These are phyloP conservation scores for Nitzschia sp. DNA, from an alignment of 108 stramenopile species.

Conservation along the genomic window DNA sequence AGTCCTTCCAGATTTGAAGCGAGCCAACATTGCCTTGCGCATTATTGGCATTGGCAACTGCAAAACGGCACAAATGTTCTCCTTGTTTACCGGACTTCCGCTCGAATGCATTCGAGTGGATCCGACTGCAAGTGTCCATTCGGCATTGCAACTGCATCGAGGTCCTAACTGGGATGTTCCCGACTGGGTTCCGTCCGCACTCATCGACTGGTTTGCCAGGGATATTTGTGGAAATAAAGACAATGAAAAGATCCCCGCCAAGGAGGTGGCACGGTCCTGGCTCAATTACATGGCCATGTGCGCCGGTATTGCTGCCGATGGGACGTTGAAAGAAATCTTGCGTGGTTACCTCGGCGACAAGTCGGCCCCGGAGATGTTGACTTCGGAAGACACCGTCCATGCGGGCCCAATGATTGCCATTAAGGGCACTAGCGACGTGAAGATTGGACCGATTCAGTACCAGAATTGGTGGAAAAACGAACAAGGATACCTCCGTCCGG, in stretches of 20 bases:
- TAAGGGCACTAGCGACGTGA: constrained; percentile 30
- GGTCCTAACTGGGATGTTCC: constrained; percentile 64
- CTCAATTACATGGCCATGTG: constrained; percentile 83
- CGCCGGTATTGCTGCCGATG: constrained; percentile 69
- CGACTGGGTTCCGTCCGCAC: constrained; percentile 20
- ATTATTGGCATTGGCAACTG: constrained; percentile 49
- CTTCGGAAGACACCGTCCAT: constrained; percentile 47
- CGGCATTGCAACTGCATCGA: constrained; percentile 30
- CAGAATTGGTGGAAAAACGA: constrained; percentile 46
- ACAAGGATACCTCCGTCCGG: constrained; percentile 67
- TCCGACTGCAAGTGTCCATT: constrained; percentile 42
- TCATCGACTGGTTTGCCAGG: constrained; percentile 33
- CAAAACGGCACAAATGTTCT: constrained; percentile 42
- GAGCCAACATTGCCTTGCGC: constrained; percentile 33
- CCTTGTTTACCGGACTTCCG: constrained; percentile 38
- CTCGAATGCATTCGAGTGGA: constrained; percentile 39
- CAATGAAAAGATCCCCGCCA: constrained; percentile 8
- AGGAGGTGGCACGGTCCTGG: constrained; percentile 52
- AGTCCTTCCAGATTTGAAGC: constrained; percentile 32
- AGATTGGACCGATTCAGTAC: constrained; percentile 39
- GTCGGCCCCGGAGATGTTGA: constrained; percentile 62
- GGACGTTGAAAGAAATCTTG: constrained; percentile 63
- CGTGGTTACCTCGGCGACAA: constrained; percentile 71
- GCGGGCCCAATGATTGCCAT: constrained; percentile 35
- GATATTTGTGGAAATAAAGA: constrained; percentile 18